Base-by-base conservation (phyloP, 2,329 filamentous ascomycete species). In the Sclerotinia spermophila region DNA sequence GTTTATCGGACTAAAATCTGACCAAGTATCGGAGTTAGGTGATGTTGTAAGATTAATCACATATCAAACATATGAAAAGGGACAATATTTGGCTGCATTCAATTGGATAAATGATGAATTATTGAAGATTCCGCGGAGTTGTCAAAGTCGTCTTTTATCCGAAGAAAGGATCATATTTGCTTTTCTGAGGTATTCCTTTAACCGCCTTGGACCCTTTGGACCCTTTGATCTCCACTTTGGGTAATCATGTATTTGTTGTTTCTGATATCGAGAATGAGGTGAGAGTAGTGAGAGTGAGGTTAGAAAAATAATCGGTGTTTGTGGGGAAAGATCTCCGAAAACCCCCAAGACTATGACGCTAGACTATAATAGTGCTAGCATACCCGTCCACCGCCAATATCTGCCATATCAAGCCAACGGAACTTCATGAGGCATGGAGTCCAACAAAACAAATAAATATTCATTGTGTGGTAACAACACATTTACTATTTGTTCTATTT, bases 1-100 rank as follows among this genome's bases (percentile, higher is more conserved):
- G 67, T 69, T 35, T 56, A 7, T 69, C 35, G 44, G 35, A 45
- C 67, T 69, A 69, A 69, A 64, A 35, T 56, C 58, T 69, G 67
- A 69, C 59, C 38, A 56, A 44, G 11, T 33, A 55, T 69, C 67
- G 67, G 67, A 15, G 59, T 69, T 64, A 64, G 61, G 61, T 51
- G 61, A 64, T 64, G 13, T 64, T 51, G 30, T 64, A 51, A 64
- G 44, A 62, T 62, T 45, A n/a, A 33, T 30, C 38, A 42, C 24
- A 30, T n/a, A 53, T n/a, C 17, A 5, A 27, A 53, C 48, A 27
- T 27, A n/a, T 42, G 19, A n/a, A 24, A 35, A 59, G 35, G 59
- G 40, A 44, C n/a, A 5, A 44, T 33, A 33, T 44, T 33, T 61
- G 40, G 17, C 42, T 45, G 42, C 30, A 48, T 48, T 45, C 45